Percentiles rank a stretch among this genome's conserved stretches.
phyloP scores from a whole-genome alignment of 2,329 filamentous ascomycete genomes.

The Trichoderma cornu-damae region DNA sequence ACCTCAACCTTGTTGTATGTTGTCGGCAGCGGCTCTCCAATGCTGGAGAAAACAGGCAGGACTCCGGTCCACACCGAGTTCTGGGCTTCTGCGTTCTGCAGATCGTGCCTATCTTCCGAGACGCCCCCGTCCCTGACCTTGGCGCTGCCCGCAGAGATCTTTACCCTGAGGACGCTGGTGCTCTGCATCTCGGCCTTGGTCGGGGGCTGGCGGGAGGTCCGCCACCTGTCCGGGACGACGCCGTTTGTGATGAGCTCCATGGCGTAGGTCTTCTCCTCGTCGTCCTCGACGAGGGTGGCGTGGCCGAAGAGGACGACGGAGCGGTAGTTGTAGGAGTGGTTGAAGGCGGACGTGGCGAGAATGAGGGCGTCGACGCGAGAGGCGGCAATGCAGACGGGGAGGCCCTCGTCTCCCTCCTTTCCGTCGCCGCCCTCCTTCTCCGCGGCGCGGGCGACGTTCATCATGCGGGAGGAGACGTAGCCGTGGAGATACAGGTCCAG shows the following conservation, averaged over 20 bases:
- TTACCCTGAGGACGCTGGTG: constrained; percentile 67
- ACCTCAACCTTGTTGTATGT: constrained; percentile 56
- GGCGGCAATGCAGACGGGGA: constrained; percentile 68
- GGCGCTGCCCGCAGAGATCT: constrained; percentile 64
- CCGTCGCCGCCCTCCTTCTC: not conserved
- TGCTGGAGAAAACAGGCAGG: constrained; percentile 56
- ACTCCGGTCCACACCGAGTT: constrained; percentile 51
- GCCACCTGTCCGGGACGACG: constrained; percentile 65
- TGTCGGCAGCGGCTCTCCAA: constrained; percentile 59
- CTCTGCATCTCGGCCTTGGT: constrained; percentile 68
- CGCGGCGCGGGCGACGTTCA: constrained; percentile 51
- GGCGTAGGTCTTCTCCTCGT: constrained; percentile 68
- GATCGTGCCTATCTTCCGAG: constrained; percentile 47
- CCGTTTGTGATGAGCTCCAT: constrained; percentile 74
- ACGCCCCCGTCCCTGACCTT: constrained; percentile 67
- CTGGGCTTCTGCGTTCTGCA: constrained; percentile 40
- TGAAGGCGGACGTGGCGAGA: constrained; percentile 71
- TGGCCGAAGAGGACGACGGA: constrained; percentile 73
- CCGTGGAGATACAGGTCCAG: constrained; percentile 78
- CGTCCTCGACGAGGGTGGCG: constrained; percentile 60
- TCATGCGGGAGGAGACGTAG: constrained; percentile 73
- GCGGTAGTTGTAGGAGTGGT: constrained; percentile 83
- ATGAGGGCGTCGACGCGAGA: constrained; percentile 76
- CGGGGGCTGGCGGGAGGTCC: constrained; percentile 63
- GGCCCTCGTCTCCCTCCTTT: constrained; percentile 37